Base-by-base conservation (phyloP, 441 rosid species). In the Eruca vesicaria region DNA sequence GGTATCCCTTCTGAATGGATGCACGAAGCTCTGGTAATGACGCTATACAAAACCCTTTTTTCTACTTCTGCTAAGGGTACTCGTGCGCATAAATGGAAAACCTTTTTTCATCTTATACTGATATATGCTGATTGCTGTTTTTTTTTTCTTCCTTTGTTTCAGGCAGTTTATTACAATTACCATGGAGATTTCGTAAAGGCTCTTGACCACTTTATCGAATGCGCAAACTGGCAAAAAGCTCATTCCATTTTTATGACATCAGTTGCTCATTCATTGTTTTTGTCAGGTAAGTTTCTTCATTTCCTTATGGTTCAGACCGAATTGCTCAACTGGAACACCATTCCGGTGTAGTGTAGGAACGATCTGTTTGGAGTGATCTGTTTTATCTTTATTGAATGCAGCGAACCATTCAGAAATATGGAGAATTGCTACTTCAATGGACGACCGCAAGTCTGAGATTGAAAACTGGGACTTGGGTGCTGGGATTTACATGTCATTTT, bases 401-500 rank as follows among this genome's bases (percentile, higher is more conserved):
- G 98, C 78, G 36, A 78, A 89, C 65, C 88, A 89, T 72, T 83
- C 96, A 4, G 97, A 93, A 74, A 81, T 90, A 72, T 91, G 96
- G 97, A 86, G 88, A 71, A 84, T 93, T 69, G 91, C 90, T 55
- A 87, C 89, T 36, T 81, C 83, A 65, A 92, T 93, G 98, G 97
- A 92, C 85, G 87, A 83, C 72, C 84, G 90, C 78, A 93, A 93
- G 86, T 92, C 94, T 75, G 97, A 93, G 84, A 93, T 96, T 84
- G 98, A 88, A 61, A 84, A 96, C 79, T 96, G 98, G 98, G 99
- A 93, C 79, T 84, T 96, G 78, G 98, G 98, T 80, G 98, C 96
- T 60, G 97, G 98, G 74, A 84, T 92, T 56, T 92, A 89, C 77
- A 78, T 91, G 69, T 84, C 89, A 16, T 93, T 89, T 79, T 93